Percentiles rank a stretch among this genome's conserved stretches.
Conservation (phyloP, 345 rosid genomes). For the Rhodomyrtus tomentosa region DNA sequence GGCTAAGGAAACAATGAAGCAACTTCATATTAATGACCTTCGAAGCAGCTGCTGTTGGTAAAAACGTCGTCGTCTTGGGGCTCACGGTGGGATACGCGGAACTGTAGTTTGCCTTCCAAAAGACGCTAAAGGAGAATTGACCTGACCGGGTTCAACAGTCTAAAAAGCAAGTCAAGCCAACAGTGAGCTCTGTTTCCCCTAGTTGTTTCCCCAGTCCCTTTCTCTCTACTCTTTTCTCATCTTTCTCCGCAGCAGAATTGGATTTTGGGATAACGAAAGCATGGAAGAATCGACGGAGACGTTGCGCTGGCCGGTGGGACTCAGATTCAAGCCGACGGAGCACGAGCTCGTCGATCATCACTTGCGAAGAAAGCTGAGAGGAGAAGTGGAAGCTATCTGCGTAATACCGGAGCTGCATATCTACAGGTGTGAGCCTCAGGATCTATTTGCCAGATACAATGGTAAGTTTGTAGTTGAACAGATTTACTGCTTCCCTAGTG, state of each 20-base stretch:
- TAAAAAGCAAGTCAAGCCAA: background rate
- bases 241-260: background rate
- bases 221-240: background rate
- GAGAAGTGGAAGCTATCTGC: background rate
- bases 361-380: background rate
- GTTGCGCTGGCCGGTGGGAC: background rate
- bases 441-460: background rate
- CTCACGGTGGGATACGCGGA: background rate
- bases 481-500: background rate
- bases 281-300: background rate
- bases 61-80: background rate
- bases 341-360: background rate
- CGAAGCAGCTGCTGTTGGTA: background rate
- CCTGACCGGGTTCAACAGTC: background rate
- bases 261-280: background rate
- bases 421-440: background rate
- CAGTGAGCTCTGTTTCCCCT: background rate
- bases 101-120: background rate
- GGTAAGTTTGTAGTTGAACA: background rate
- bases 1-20: background rate
- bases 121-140: background rate
- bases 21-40: background rate
- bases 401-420: background rate
- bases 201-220: background rate
- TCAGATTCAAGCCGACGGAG: background rate